Conservation (phyloP, 2,329 filamentous ascomycete species). For the Diaporthe batatas region DNA sequence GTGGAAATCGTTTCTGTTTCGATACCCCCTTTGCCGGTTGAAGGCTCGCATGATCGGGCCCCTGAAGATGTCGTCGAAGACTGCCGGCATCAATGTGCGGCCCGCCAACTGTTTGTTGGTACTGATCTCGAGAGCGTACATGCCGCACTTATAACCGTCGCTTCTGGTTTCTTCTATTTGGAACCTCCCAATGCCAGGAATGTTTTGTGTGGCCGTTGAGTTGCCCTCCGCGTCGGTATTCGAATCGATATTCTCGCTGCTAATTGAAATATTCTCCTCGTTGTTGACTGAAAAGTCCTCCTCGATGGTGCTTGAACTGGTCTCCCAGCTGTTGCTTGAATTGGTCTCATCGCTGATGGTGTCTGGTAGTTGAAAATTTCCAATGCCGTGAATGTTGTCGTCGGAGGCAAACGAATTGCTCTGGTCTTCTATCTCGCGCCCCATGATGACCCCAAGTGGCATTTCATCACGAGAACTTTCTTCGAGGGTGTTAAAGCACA, state of each 20-base stretch:
- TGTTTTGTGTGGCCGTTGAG: not conserved
- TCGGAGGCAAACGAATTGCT: not conserved
- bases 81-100: not conserved
- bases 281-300: too few species aligned
- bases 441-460: not conserved
- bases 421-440: too few species aligned
- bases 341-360: too few species aligned
- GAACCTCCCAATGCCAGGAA: not conserved
- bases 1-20: not conserved
- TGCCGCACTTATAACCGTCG: not conserved
- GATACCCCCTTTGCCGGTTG: not conserved
- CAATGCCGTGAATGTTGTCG: too few species aligned
- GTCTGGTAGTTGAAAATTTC: too few species aligned
- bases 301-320: too few species aligned
- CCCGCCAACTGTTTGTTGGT: not conserved
- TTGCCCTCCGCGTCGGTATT: not conserved
- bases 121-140: slow-evolving; percentile 4
- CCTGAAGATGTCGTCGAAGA: not conserved
- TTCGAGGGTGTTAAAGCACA: too few species aligned
- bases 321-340: too few species aligned
- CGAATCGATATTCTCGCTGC: too few species aligned
- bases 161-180: not conserved
- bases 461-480: not conserved
- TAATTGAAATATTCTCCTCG: too few species aligned
- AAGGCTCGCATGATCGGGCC: not conserved